Percentiles rank a stretch among this genome's conserved stretches.
Evolutionary conservation across 495 filamentous ascomycete genomes (phyloP).

Genomic region (Aspergillus wentii): DNA sequence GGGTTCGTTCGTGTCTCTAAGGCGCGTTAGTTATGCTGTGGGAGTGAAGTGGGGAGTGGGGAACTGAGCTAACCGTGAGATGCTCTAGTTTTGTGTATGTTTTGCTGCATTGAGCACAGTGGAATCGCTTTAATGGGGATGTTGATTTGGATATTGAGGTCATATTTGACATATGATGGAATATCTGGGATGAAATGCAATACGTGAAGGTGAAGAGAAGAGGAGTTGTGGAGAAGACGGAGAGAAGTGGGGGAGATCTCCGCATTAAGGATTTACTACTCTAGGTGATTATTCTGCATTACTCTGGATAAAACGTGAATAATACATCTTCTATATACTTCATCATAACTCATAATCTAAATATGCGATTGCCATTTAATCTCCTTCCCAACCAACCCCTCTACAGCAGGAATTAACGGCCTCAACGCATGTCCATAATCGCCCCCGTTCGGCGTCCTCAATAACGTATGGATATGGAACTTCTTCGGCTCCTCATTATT

Average conservation of each 20-base stretch:
- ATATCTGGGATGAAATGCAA: too few species aligned
- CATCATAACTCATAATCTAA: conserved; percentile 15
- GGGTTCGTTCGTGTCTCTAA: conserved; percentile 14
- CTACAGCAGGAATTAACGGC: conserved; percentile 30
- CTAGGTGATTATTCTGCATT: too few species aligned
- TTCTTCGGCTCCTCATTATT: conserved; percentile 66
- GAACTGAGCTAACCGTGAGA: conserved; percentile 7
- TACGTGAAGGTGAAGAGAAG: too few species aligned
- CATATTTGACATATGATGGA: too few species aligned
- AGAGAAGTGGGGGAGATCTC: too few species aligned
- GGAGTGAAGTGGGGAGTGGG: too few species aligned
- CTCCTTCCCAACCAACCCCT: conserved; percentile 34
- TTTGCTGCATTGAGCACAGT: too few species aligned
- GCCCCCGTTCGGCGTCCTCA: conserved; percentile 66
- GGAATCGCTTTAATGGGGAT: too few species aligned
- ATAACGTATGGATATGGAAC: conserved; percentile 71
- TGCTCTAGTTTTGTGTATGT: conserved; percentile 18
- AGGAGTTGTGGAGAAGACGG: too few species aligned
- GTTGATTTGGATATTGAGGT: too few species aligned
- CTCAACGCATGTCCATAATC: conserved; percentile 64
- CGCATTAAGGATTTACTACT: too few species aligned
- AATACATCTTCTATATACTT: neutral
- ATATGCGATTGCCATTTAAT: conserved; percentile 39
- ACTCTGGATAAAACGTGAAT: too few species aligned
- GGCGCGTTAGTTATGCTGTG: neutral